Evolutionary conservation across 345 rosid species (phyloP), one percentile per base, ranked within the genome.

Genomic region (Stellera chamaejasme): DNA sequence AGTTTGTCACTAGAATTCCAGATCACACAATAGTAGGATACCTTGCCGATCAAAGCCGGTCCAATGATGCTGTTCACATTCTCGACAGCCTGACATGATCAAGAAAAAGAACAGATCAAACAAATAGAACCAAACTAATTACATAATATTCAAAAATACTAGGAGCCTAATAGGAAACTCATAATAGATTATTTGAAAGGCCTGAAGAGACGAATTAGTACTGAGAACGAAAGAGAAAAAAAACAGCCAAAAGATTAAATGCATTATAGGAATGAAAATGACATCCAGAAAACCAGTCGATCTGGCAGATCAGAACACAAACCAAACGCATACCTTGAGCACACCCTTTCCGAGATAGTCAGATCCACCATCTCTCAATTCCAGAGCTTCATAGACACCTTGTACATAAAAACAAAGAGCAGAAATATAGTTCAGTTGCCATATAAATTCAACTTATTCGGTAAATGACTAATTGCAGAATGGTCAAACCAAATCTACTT

Each of bases 301-400:
- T 49, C 11, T 7, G 8, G 1, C 10, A 49, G 52, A 10, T 49
- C n/a, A 13, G 6, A 48, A 3, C 51, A 43, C 45, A 43, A 9
- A 11, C 44, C 27, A 54, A 9, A 19, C 14, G 45, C 26, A 44
- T 45, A 84, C 87, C 90, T 78, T 84, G 27, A 66, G 71, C 54
- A 84, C 90, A 71, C 90, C 90, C 54, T 80, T 83, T 36, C 90
- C 86, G 12, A 79, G 84, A 66, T 81, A 81, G 45, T 84, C 90
- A 27, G 81, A 78, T 45, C 87, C 82, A 11, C 87, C 87, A 54
- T 83, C 90, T 59, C 84, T 75, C 52, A 80, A 58, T 59, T 83
- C 87, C 42, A 78, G 75, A 49, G 87, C 90, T 73, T 84, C 87
- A 55, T 81, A 81, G 55, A 81, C 47, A 42, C 90, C 90, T 81